Percentiles rank a stretch among this genome's conserved stretches.
Evolutionary conservation across 202 grass and related monocot genomes (phyloP).

Genomic region (Setaria italica): DNA sequence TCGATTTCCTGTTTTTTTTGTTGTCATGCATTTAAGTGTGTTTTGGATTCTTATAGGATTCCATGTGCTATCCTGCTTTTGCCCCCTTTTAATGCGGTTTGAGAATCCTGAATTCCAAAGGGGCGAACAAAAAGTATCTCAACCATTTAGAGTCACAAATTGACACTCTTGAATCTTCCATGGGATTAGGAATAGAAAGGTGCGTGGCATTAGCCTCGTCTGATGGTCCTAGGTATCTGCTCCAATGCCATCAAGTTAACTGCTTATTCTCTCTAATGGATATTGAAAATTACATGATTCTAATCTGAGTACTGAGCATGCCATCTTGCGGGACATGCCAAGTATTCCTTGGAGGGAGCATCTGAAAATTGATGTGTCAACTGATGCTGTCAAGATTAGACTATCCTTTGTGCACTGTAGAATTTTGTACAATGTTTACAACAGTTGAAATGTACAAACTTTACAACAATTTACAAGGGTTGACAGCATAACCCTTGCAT

Average conservation of each 20-base stretch:
- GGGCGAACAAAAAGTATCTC: too few relatives aligned
- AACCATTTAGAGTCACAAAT: too few relatives aligned
- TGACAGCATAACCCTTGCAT: neutral
- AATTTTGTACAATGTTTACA: neutral
- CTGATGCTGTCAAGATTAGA: neutral
- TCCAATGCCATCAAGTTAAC: neutral
- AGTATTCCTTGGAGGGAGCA: neutral
- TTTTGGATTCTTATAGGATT: neutral
- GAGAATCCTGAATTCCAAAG: too few relatives aligned
- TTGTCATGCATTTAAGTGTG: neutral
- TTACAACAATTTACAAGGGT: neutral
- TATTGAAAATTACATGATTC: neutral
- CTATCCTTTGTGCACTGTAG: neutral
- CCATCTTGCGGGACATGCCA: neutral
- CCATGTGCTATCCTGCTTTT: neutral
- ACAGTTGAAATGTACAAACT: constrained; percentile 1
- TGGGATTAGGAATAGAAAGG: too few relatives aligned
- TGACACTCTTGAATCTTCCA: too few relatives aligned
- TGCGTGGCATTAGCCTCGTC: too few relatives aligned
- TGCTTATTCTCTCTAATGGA: neutral
- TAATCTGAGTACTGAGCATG: neutral
- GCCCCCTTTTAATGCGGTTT: too few relatives aligned
- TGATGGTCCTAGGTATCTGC: neutral
- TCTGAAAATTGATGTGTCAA: neutral
- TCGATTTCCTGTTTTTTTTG: neutral